phyloP scores from a whole-genome alignment of 495 filamentous ascomycete species.

The Penicillium cinerascens region DNA sequence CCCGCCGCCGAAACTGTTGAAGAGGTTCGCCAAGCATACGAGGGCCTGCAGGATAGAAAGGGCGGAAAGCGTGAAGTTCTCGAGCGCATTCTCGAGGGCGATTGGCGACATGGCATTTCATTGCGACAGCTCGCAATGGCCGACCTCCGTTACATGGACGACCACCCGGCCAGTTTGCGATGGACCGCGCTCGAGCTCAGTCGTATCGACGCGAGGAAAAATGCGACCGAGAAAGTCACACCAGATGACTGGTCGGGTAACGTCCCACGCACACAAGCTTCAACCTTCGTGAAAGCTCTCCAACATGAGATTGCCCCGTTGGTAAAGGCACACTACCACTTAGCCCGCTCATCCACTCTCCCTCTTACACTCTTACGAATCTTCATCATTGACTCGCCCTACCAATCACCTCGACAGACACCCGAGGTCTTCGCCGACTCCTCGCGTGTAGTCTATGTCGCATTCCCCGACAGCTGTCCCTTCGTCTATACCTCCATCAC shows the following conservation, averaged over 20 bases:
- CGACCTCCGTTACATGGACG: conserved; percentile 73
- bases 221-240: background rate
- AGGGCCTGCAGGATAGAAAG: conserved; percentile 51
- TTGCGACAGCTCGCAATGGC: conserved; percentile 78
- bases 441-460: conserved; percentile 67
- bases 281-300: conserved; percentile 70
- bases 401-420: conserved; percentile 49
- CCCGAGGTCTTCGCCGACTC: conserved; percentile 44
- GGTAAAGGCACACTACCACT: conserved; percentile 75
- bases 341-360: conserved; percentile 58
- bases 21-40: conserved; percentile 62
- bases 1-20: conserved; percentile 57
- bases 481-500: conserved; percentile 68
- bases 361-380: conserved; percentile 71
- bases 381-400: conserved; percentile 69
- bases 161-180: conserved; percentile 65
- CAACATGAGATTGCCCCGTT: conserved; percentile 67
- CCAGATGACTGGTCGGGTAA: conserved; percentile 39
- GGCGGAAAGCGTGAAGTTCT: conserved; percentile 71
- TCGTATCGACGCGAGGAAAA: conserved; percentile 29
- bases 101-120: conserved; percentile 75
- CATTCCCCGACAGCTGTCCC: conserved; percentile 74
- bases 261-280: conserved; percentile 71
- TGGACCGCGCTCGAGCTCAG: conserved; percentile 69
- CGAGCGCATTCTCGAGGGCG: conserved; percentile 72